Evolutionary conservation across 1,284 basidiomycete genomes (phyloP), one percentile per base, ranked within the genome.

Genomic region (Microbotryomycetes sp.): DNA sequence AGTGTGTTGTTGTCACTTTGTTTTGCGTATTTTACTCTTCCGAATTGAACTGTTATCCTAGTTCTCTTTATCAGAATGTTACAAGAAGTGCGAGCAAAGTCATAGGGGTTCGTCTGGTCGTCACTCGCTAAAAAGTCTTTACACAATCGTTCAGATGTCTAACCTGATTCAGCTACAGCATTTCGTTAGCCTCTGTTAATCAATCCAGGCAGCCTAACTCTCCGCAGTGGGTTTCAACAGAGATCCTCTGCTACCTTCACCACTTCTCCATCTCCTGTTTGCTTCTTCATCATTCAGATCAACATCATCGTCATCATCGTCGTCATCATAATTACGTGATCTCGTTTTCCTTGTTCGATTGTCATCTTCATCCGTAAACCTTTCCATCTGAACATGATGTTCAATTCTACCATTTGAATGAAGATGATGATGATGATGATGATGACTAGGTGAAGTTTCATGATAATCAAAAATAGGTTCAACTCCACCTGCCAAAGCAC

Each of bases 311-410:
- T 70, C 30, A 57, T 59, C 26, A 69, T 50, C 5, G 25, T 57
- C 25, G 31, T 73, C 50, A 65, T 65, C 23, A 62, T 54, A 7
- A 62, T 65, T 1, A 55, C 62, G 3, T 45, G 69, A 2, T 65
- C 63, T 19, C 66, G 70, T 15, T 69, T 66, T 2, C 70, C 71
- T 0, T 66, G 60, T 59, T 51, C 72, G 0, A 54, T 70, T 42
- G 22, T 57, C 22, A 51, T 60, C 16, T 66, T 65, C 45, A 6
- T 71, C 28, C 60, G 52, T 71, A 57, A 65, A 67, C 54, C 54
- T 64, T 22, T 67, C 61, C 6, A 52, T 73, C 2, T 57, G 71
- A 14, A 50, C 60, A 1, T 54, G 61, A 16, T 58, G 64, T 5
- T 25, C 28, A 1, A 16, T 48, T 28, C 58, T 68, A 15, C 28